These are phyloP conservation scores for Leccinum boreale DNA, from an alignment of 768 basidiomycete species.

Conservation along the genomic window DNA sequence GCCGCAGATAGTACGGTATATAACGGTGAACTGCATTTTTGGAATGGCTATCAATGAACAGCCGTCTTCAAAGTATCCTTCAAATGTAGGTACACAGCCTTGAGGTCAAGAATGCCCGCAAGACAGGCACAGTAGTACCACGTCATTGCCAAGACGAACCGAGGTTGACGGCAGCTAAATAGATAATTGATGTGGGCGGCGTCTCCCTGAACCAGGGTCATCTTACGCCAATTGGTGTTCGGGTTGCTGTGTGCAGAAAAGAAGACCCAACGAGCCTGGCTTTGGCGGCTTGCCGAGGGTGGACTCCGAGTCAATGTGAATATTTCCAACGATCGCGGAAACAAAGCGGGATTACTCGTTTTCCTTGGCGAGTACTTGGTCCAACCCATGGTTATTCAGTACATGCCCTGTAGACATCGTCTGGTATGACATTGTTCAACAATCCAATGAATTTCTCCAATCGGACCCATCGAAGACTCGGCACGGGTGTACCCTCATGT, in stretches of 20 bases:
- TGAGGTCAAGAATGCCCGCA: background rate
- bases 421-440: slow-evolving; percentile 35
- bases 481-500: slow-evolving; percentile 42
- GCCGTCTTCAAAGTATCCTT: background rate
- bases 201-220: background rate
- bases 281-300: background rate
- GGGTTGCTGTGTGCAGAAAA: no score
- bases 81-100: background rate
- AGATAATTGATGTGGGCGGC: background rate
- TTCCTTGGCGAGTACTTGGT: background rate
- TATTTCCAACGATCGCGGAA: background rate
- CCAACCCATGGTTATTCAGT: slow-evolving; percentile 1
- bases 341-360: background rate
- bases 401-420: slow-evolving; percentile 27
- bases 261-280: background rate
- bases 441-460: slow-evolving; percentile 34
- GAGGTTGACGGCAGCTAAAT: background rate
- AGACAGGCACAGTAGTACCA: background rate
- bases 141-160: background rate
- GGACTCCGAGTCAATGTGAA: no score
- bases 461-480: slow-evolving; percentile 34
- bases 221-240: background rate
- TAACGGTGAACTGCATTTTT: background rate
- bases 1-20: background rate
- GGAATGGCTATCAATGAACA: background rate